These are phyloP conservation scores for Albizia julibrissin DNA, from an alignment of 306 rosid species.

Conservation along the genomic window DNA sequence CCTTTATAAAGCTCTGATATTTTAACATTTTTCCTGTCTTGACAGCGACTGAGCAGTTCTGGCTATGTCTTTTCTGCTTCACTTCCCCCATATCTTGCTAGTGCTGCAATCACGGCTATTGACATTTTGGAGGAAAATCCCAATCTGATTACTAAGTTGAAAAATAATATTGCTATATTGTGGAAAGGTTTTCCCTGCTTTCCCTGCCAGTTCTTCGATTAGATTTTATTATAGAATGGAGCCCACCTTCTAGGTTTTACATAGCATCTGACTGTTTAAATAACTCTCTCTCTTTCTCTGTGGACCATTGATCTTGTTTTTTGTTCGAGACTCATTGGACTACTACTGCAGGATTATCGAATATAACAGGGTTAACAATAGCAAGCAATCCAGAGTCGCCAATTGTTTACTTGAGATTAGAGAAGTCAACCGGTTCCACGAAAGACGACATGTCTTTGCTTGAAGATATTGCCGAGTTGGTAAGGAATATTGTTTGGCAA, in stretches of 20 bases:
- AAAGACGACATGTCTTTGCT: conserved; percentile 70
- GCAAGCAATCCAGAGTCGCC: conserved; percentile 89
- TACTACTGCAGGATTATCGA: conserved; percentile 72
- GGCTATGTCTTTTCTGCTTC: conserved; percentile 98
- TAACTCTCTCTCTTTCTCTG: conserved; percentile 1
- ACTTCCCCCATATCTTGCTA: conserved; percentile 96
- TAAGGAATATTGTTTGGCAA: conserved; percentile 39
- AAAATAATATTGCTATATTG: conserved; percentile 57
- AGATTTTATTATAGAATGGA: background rate
- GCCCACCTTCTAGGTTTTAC: conserved; percentile 21
- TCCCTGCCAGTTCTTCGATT: conserved; percentile 8
- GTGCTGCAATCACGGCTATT: conserved; percentile 88
- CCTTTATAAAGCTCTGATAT: conserved; percentile 36
- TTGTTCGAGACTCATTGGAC: conserved; percentile 26
- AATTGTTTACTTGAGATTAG: conserved; percentile 74
- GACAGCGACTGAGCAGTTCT: conserved; percentile 94
- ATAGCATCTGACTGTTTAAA: background rate
- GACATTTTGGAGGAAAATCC: conserved; percentile 89
- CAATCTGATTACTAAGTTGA: conserved; percentile 65
- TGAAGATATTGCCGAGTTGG: conserved; percentile 66
- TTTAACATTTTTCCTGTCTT: conserved; percentile 30
- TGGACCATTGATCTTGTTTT: conserved; percentile 12
- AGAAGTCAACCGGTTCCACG: conserved; percentile 68
- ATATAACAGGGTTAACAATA: conserved; percentile 57
- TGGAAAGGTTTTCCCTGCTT: conserved; percentile 68